These are phyloP conservation scores for Pseudozyma sp. DNA, from an alignment of 1,284 basidiomycete species.

Conservation along the genomic window DNA sequence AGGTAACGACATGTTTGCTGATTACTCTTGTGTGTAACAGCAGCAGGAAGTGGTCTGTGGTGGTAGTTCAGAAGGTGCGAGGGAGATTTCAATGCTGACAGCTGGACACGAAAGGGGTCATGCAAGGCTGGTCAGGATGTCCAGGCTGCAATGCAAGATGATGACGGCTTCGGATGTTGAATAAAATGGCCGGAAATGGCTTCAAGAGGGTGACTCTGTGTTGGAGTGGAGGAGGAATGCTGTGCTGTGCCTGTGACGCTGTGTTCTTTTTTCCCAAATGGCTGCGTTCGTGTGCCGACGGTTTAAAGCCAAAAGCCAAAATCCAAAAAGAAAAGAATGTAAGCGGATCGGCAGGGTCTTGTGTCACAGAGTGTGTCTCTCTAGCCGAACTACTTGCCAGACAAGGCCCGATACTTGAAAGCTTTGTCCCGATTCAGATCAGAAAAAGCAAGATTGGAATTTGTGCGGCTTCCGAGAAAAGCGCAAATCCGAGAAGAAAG, in stretches of 20 bases:
- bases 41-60: slow-evolving; percentile 1
- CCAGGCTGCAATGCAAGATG: background rate
- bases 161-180: background rate
- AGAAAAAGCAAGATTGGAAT: background rate
- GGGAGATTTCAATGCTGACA: background rate
- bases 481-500: slow-evolving; percentile 11
- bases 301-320: too few relatives aligned
- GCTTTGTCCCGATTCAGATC: slow-evolving; percentile 2
- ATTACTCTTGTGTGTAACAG: background rate
- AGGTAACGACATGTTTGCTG: slow-evolving; percentile 17
- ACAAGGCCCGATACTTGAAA: background rate
- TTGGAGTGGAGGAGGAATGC: slow-evolving; percentile 1
- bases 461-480: slow-evolving; percentile 18
- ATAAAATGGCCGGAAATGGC: background rate
- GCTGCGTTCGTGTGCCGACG: background rate
- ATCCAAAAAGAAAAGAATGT: too few relatives aligned
- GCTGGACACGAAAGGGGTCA: too few relatives aligned
- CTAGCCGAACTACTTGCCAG: background rate
- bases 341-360: too few relatives aligned
- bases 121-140: too few relatives aligned
- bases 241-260: background rate
- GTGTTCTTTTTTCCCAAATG: background rate
- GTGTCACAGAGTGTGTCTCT: background rate
- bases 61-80: slow-evolving; percentile 7
- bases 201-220: background rate